Percentiles rank a stretch among this genome's conserved stretches.
Conservation (phyloP, 768 basidiomycete genomes). For the Cystofilobasidium ferigula region DNA sequence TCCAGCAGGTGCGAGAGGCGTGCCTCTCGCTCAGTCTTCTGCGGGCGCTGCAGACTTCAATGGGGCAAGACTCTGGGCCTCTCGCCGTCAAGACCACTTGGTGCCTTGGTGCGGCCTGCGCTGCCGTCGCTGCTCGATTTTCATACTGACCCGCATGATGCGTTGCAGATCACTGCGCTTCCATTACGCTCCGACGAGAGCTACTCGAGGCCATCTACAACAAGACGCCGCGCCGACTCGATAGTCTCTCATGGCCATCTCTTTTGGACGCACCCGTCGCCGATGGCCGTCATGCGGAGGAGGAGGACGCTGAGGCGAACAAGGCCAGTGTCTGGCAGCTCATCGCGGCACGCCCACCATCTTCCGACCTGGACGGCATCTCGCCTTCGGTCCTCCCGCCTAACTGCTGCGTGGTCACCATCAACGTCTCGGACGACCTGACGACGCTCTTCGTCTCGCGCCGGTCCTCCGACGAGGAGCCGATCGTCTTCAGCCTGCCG, state of each 20-base stretch:
- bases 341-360: background rate
- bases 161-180: slow-evolving; percentile 54
- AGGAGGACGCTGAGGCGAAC: slow-evolving; percentile 41
- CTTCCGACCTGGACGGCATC: slow-evolving; percentile 44
- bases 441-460: slow-evolving; percentile 73
- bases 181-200: slow-evolving; percentile 72
- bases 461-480: slow-evolving; percentile 51
- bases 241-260: slow-evolving; percentile 76
- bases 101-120: slow-evolving; percentile 44
- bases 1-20: slow-evolving; percentile 62
- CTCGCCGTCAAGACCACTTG: slow-evolving; percentile 51
- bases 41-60: slow-evolving; percentile 63
- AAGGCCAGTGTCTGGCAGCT: background rate
- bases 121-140: slow-evolving; percentile 24
- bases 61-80: slow-evolving; percentile 51
- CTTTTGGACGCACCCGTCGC: slow-evolving; percentile 37
- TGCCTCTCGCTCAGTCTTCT: slow-evolving; percentile 60
- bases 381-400: slow-evolving; percentile 61
- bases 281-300: slow-evolving; percentile 26
- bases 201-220: slow-evolving; percentile 69
- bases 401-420: slow-evolving; percentile 73
- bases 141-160: slow-evolving; percentile 16
- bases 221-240: slow-evolving; percentile 35
- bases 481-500: slow-evolving; percentile 79
- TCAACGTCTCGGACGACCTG: slow-evolving; percentile 71